Evolutionary conservation across 1,139 yeast genomes (phyloP), one percentile per base, ranked within the genome.

Genomic region (Sugiyamaella xylanicola): DNA sequence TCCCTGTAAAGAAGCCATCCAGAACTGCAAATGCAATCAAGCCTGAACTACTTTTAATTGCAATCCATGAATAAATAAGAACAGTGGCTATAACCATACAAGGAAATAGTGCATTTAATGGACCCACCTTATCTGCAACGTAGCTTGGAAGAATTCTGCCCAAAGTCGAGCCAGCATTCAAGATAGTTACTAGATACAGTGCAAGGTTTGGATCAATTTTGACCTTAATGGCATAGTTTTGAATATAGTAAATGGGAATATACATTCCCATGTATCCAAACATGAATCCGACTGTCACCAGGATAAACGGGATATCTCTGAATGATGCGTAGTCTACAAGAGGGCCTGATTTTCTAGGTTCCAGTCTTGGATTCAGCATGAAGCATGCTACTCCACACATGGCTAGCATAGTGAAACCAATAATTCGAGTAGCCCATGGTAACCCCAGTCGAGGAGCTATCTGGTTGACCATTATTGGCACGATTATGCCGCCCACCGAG

Each of bases 121-220:
- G 70, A 0, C 86, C 86, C 41, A 69, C 59, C 19, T 63, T 67
- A 64, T 80, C 84, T 2, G 81, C 77, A 2, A 75, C 8, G 39
- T 72, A 65, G 2, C 83, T 84, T 7, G 83, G 79, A 0, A 77
- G 7, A 1, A 83, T 72, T 48, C 86, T 71, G 1, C 86, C 86
- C 15, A 79, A 59, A 29, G 76, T 73, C 2, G 79, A 72, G 63
- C 77, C 76, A 0, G 81, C 82, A 48, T 80, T 76, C 25, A 80
- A 73, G n/a, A 82, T 77, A 0, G 86, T 75, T 4, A 81, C 77
- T 56, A 69, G 59, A 54, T 71, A 70, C 5, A 61, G 55, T 27
- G 64, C 61, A 11, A 68, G 50, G 8, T 54, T 43, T 4, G 56
- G 46, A 11, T 58, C 53, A 21, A 71, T 62, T n/a, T 66, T 63